Evolutionary conservation across 2,329 filamentous ascomycete genomes (phyloP).

Genomic region (Alternaria viburni): DNA sequence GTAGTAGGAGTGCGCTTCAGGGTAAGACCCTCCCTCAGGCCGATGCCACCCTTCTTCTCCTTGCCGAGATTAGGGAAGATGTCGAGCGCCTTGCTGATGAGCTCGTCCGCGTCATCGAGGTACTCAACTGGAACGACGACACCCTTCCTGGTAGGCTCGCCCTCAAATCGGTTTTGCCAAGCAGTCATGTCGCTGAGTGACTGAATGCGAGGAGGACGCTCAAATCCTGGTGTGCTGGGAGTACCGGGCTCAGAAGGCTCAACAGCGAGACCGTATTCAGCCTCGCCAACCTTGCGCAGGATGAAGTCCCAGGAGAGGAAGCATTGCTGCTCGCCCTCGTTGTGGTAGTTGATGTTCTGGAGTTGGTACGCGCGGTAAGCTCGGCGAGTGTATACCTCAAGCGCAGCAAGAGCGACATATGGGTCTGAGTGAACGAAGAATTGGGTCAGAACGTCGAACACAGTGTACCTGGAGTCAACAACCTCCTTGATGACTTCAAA

Average conservation of each 20-base stretch:
- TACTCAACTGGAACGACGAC: conserved; percentile 93
- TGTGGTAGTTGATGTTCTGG: conserved; percentile 86
- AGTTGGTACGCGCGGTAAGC: conserved; percentile 96
- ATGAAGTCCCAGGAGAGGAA: conserved; percentile 94
- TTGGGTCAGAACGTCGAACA: conserved; percentile 91
- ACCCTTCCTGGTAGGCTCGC: conserved; percentile 84
- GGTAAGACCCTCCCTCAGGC: conserved; percentile 50
- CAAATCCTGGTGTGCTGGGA: conserved; percentile 70
- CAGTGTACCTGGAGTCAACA: conserved; percentile 97
- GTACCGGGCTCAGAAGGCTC: conserved; percentile 79
- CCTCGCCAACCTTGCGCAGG: conserved; percentile 88
- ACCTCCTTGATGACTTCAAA: conserved; percentile 94
- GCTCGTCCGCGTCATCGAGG: conserved; percentile 91
- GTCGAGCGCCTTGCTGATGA: conserved; percentile 82
- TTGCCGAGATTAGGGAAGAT: conserved; percentile 68
- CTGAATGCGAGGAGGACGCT: conserved; percentile 75
- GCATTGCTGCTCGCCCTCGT: conserved; percentile 76
- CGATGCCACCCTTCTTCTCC: conserved; percentile 61
- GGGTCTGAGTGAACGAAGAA: conserved; percentile 96
- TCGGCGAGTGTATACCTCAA: conserved; percentile 95
- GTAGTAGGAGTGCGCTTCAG: conserved; percentile 70
- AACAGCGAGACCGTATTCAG: conserved; percentile 83
- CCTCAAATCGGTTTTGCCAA: conserved; percentile 71
- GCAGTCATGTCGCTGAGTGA: conserved; percentile 98
- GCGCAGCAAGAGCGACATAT: conserved; percentile 90